A percentile compares a stretch with the other conserved stretches of the same genome.
Evolutionary conservation across 768 basidiomycete genomes (phyloP).

Genomic region (Amanita rimosa): DNA sequence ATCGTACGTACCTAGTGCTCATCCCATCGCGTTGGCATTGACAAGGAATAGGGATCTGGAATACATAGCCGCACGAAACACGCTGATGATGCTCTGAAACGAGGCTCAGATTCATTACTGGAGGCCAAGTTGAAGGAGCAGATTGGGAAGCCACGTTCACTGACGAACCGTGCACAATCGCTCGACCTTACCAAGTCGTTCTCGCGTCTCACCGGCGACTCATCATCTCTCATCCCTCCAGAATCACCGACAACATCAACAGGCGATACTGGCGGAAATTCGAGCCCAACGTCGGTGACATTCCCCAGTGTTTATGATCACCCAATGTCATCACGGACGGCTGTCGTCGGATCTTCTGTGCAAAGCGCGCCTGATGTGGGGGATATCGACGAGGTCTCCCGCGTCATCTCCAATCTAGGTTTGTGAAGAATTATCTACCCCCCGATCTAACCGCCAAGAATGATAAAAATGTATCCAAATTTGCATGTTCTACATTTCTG

Average conservation of each 20-base stretch:
- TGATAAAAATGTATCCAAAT: background rate
- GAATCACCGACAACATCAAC: constrained; percentile 74
- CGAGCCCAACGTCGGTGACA: constrained; percentile 68
- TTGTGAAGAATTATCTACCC: constrained; percentile 26
- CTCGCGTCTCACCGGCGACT: constrained; percentile 59
- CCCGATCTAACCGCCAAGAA: background rate
- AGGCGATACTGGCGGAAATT: constrained; percentile 63
- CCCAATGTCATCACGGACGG: constrained; percentile 32
- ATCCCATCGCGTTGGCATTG: constrained; percentile 7
- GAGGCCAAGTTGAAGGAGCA: constrained; percentile 80
- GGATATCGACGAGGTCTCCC: constrained; percentile 57
- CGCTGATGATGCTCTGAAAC: constrained; percentile 66
- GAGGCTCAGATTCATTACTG: constrained; percentile 74
- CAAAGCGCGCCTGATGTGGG: constrained; percentile 44
- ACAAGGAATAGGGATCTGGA: constrained; percentile 44
- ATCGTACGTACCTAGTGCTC: constrained; percentile 38
- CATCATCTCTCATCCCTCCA: constrained; percentile 49
- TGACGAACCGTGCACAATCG: constrained; percentile 82
- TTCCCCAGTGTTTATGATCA: constrained; percentile 83
- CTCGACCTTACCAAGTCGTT: constrained; percentile 81
- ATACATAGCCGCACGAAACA: constrained; percentile 58
- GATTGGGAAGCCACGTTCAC: constrained; percentile 62
- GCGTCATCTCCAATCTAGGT: constrained; percentile 69
- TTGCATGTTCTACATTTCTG: constrained; percentile 3
- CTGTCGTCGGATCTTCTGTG: constrained; percentile 27